Conservation (phyloP, 805 yeast genomes). For the Candida boleticola region DNA sequence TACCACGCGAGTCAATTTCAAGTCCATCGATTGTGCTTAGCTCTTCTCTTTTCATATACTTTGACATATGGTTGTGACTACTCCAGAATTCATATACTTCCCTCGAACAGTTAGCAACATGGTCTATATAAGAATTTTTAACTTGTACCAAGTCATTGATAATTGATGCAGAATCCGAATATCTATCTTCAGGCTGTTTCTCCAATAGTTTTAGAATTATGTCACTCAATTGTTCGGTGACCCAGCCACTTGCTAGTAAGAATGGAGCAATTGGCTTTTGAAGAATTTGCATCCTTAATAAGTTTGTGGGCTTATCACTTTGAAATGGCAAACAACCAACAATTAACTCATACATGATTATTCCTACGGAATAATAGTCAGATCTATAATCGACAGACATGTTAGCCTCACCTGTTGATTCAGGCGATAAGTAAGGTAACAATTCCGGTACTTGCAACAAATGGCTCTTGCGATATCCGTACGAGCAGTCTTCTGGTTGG, state of each 20-base stretch:
- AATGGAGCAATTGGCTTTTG: slow-evolving; percentile 43
- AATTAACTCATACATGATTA: slow-evolving; percentile 48
- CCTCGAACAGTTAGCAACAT: neutral
- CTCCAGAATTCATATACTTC: neutral
- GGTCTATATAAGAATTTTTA: slow-evolving; percentile 17
- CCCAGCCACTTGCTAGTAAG: slow-evolving; percentile 23
- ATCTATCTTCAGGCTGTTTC: slow-evolving; percentile 40
- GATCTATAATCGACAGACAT: slow-evolving; percentile 44
- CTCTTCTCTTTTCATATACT: slow-evolving; percentile 6
- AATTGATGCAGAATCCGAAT: slow-evolving; percentile 29
- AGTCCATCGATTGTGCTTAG: neutral
- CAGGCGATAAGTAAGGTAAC: slow-evolving; percentile 51
- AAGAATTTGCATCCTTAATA: slow-evolving; percentile 39
- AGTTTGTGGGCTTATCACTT: slow-evolving; percentile 35
- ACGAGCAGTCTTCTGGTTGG: slow-evolving; percentile 38
- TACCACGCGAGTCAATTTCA: neutral
- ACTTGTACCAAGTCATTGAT: slow-evolving; percentile 34
- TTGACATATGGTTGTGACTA: neutral
- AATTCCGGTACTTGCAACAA: slow-evolving; percentile 34
- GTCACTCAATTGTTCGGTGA: slow-evolving; percentile 30
- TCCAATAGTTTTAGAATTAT: slow-evolving; percentile 42
- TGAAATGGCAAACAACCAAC: slow-evolving; percentile 46
- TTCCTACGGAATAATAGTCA: slow-evolving; percentile 49
- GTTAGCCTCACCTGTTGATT: slow-evolving; percentile 39
- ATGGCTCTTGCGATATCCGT: slow-evolving; percentile 43